Evolutionary conservation across 116 monocot genomes (phyloP), one percentile per base, ranked within the genome.

Genomic region (Dioscorea cayenensis): DNA sequence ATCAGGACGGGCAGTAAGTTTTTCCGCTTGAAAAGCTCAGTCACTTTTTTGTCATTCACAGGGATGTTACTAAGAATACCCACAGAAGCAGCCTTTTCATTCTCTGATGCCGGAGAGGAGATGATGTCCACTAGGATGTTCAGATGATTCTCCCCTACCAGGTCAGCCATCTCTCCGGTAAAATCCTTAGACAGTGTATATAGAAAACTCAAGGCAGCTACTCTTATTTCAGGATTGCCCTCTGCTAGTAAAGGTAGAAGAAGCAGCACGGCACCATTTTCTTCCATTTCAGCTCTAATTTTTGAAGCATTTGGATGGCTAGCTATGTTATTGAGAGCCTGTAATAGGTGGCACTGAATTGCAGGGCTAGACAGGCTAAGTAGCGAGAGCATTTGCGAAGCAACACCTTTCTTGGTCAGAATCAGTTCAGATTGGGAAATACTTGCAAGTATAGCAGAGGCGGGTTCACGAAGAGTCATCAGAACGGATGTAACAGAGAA

Each of bases 401-500:
- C 82, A 7, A 82, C 72, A 52, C 79, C 78, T 80, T 82, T 90
- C 52, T 78, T 64, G 23, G 21, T 72, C 14, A 94, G 88, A 37
- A 94, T 84, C 11, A 66, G 58, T 36, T 84, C 80, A 49, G 90
- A 90, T 68, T 85, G 63, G 1, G 90, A 81, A 70, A 90, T 65
- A 64, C 64, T 84, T 59, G 90, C 79, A 10, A 90, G 90, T 49
- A 90, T 76, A 10, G 87, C 85, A 20, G 94, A 77, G 22, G 94
- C 90, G 1, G 90, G 94, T 55, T 88, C 94, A 28, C 84, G 71
- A 22, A 94, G 87, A 65, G 88, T 88, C 81, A 88, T 74, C n/a
- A 86, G 61, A 28, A 94, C 94, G 2, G 94, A 94, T 12, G 90
- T 94, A 25, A 94, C 94, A 14, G 94, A 94, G 72, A 90, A 94